These are phyloP conservation scores for Chimonanthus salicifolius DNA, from an alignment of 164 flowering plant species.

Conservation along the genomic window DNA sequence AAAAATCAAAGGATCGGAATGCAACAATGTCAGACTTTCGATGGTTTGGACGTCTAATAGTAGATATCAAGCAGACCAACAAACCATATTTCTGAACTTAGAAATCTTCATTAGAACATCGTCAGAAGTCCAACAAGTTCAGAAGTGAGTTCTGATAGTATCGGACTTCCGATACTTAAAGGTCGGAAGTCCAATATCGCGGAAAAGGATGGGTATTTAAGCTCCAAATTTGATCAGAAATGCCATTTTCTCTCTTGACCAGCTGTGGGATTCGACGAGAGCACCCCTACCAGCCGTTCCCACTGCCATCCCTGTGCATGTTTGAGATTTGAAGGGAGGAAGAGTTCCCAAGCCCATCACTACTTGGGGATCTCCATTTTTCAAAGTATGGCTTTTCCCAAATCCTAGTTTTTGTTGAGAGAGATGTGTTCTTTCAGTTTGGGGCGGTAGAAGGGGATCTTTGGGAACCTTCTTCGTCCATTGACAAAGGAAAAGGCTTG, in stretches of 20 bases:
- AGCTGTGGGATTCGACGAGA: neutral
- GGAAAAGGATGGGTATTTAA: neutral
- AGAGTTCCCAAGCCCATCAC: neutral
- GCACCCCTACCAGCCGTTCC: neutral
- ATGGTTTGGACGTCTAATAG: too few species aligned
- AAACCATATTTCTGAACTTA: too few species aligned
- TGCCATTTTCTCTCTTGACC: neutral
- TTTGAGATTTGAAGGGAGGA: too few species aligned
- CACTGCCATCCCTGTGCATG: neutral
- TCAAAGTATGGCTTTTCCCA: too few species aligned
- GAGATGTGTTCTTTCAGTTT: neutral
- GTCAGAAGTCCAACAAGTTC: neutral
- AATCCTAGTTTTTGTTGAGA: too few species aligned
- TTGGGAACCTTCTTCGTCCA: too few species aligned
- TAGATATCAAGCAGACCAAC: too few species aligned
- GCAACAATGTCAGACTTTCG: too few species aligned
- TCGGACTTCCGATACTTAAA: too few species aligned
- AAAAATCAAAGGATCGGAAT: too few species aligned
- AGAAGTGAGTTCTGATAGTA: neutral
- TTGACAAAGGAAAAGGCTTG: too few species aligned
- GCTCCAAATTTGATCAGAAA: neutral
- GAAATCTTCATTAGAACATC: neutral
- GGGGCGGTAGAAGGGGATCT: neutral
- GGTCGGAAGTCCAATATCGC: neutral
- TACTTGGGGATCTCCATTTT: neutral